Conservation (phyloP, 139 green algal genomes). For the Mychonastes homosphaera region DNA sequence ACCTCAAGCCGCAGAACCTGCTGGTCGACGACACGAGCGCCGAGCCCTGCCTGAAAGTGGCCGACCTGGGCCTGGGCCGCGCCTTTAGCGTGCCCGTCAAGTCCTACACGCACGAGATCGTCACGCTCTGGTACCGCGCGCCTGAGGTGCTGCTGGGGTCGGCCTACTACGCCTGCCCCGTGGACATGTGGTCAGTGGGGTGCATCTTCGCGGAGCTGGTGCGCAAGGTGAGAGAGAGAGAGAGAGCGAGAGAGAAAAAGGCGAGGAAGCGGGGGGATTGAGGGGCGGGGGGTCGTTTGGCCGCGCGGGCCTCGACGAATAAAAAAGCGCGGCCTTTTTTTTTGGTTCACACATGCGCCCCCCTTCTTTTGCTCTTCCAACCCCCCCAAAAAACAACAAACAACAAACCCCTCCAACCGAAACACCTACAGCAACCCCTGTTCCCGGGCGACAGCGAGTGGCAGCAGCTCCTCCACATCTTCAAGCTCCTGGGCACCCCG, state of each 20-base stretch:
- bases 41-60: constrained; percentile 91
- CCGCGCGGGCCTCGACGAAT: too few species aligned
- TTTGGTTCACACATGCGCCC: too few species aligned
- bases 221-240: constrained; percentile 26
- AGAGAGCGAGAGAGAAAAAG: too few species aligned
- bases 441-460: constrained; percentile 84
- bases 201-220: constrained; percentile 97
- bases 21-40: constrained; percentile 63
- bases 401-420: too few species aligned
- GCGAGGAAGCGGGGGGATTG: too few species aligned
- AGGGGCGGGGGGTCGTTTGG: too few species aligned
- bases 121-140: constrained; percentile 97
- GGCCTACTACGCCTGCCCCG: constrained; percentile 88
- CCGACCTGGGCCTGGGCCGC: constrained; percentile 90
- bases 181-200: constrained; percentile 97
- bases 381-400: too few species aligned
- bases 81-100: constrained; percentile 97
- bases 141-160: constrained; percentile 94
- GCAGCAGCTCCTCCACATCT: constrained; percentile 87
- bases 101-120: constrained; percentile 97
- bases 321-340: too few species aligned
- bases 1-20: constrained; percentile 98
- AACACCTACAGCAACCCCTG: constrained; percentile 66
- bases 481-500: constrained; percentile 76
- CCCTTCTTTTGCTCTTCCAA: too few species aligned